Conservation (phyloP, 2,329 filamentous ascomycete species). For the Cephalotrichum gorgonifer region DNA sequence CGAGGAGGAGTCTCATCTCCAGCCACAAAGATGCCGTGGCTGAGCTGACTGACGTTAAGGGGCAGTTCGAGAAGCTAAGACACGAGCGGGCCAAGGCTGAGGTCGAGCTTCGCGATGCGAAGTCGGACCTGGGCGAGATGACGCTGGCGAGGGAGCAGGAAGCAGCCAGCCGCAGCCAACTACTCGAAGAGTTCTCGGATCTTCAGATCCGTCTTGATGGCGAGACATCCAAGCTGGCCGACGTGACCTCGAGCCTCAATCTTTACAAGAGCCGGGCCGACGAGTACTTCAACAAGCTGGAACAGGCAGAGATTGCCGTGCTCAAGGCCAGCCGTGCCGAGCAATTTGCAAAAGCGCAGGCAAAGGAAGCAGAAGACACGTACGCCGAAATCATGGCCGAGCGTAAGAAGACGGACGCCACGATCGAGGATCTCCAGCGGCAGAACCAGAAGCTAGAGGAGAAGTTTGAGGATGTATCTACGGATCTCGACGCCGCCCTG, state of each 20-base stretch:
- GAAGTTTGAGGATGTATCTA: slow-evolving; percentile 80
- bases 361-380: slow-evolving; percentile 82
- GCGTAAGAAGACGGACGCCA: slow-evolving; percentile 77
- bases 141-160: slow-evolving; percentile 74
- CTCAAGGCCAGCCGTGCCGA: slow-evolving; percentile 86
- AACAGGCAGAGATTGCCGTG: slow-evolving; percentile 92
- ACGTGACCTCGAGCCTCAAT: slow-evolving; percentile 73
- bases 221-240: slow-evolving; percentile 73
- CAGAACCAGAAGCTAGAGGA: slow-evolving; percentile 86
- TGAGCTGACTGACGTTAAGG: slow-evolving; percentile 79
- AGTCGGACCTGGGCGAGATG: slow-evolving; percentile 76
- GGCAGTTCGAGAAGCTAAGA: slow-evolving; percentile 76
- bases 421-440: slow-evolving; percentile 81
- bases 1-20: slow-evolving; percentile 68
- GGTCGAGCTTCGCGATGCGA: slow-evolving; percentile 75
- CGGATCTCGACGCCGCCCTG: slow-evolving; percentile 73
- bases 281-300: slow-evolving; percentile 94
- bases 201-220: slow-evolving; percentile 87
- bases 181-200: slow-evolving; percentile 87
- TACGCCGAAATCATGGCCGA: slow-evolving; percentile 87
- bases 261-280: slow-evolving; percentile 88
- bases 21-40: slow-evolving; percentile 77
- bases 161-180: slow-evolving; percentile 72
- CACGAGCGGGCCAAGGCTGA: slow-evolving; percentile 71
- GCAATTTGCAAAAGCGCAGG: slow-evolving; percentile 85